A percentile compares a stretch with the other conserved stretches of the same genome.
These are phyloP conservation scores for Metschnikowia drakensbergensis DNA, from an alignment of 805 yeast species.

Conservation along the genomic window DNA sequence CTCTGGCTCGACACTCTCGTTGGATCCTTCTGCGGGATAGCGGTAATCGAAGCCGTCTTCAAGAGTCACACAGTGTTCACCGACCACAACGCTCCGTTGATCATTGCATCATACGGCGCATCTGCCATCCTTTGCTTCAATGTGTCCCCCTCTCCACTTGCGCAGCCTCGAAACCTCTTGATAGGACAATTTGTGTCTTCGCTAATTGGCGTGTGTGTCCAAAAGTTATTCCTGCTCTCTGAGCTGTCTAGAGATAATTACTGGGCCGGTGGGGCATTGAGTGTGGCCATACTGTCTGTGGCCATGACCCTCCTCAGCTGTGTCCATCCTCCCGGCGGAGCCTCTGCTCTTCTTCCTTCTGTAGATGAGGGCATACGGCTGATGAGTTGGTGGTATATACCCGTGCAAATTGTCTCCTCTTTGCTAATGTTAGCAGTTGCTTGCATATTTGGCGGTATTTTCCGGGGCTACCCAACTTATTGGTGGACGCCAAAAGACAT, in stretches of 20 bases:
- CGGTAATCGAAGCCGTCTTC: constrained; percentile 46
- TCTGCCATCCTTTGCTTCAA: constrained; percentile 58
- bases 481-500: constrained; percentile 52
- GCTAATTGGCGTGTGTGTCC: constrained; percentile 50
- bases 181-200: constrained; percentile 55
- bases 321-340: constrained; percentile 73
- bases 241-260: constrained; percentile 42
- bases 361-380: constrained; percentile 41
- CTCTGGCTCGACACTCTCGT: constrained; percentile 47
- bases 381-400: constrained; percentile 66
- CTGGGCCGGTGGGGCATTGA: constrained; percentile 56
- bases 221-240: constrained; percentile 49
- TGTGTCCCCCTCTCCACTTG: constrained; percentile 51
- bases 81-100: constrained; percentile 40
- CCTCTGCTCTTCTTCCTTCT: constrained; percentile 58
- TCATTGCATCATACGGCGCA: constrained; percentile 61
- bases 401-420: constrained; percentile 49
- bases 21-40: constrained; percentile 45
- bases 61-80: constrained; percentile 36
- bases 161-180: constrained; percentile 61
- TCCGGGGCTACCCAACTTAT: constrained; percentile 50
- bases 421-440: constrained; percentile 49
- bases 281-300: constrained; percentile 53
- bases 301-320: constrained; percentile 51
- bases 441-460: constrained; percentile 49